Evolutionary conservation across 495 filamentous ascomycete genomes (phyloP), one percentile per base, ranked within the genome.

Genomic region (Penicillium robsamsonii): DNA sequence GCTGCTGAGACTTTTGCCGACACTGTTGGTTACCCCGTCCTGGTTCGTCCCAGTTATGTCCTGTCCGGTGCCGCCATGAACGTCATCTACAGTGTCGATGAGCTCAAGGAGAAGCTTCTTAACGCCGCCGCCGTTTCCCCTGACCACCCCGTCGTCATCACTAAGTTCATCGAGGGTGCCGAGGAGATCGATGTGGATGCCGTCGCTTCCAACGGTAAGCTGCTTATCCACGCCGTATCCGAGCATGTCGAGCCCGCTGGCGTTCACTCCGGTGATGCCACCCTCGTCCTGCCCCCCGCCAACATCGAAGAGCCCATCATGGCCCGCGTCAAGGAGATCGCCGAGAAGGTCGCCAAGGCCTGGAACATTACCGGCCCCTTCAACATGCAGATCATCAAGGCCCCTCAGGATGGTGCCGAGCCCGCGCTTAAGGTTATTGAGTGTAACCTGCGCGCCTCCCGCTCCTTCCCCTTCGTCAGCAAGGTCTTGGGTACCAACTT

Each of bases 301-400:
- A 86, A 79, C 65, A 82, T 97, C 17, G 87, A 92, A 57, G 77
- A 88, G 62, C 73, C 71, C 48, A 87, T 86, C 54, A 88, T 96
- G 81, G 82, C 79, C 55, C 89, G 94, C 45, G 81, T 96, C 51
- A 97, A 97, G 82, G 90, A 88, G 60, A 96, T 97, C 58, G 93
- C 94, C 12, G 73, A 91, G 75, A 97, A 96, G 83, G 92, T 97
- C 25, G 93, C 93, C 56, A 91, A 94, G 74, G 93, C 94, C 44
- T 96, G 93, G 90, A 92, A 79, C 65, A 97, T 97, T 71, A 96
- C 91, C 17, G 93, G 93, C 41, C 93, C 93, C 35, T 97, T 97
- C 84, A 97, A 97, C 81, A 97, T 97, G 94, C 93, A 97, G 75
- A 95, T 97, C 74, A 97, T 97, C 82, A 96, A 96, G 77, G 92